phyloP scores from a whole-genome alignment of 2,329 filamentous ascomycete genomes.

The Monosporascus sp. region DNA sequence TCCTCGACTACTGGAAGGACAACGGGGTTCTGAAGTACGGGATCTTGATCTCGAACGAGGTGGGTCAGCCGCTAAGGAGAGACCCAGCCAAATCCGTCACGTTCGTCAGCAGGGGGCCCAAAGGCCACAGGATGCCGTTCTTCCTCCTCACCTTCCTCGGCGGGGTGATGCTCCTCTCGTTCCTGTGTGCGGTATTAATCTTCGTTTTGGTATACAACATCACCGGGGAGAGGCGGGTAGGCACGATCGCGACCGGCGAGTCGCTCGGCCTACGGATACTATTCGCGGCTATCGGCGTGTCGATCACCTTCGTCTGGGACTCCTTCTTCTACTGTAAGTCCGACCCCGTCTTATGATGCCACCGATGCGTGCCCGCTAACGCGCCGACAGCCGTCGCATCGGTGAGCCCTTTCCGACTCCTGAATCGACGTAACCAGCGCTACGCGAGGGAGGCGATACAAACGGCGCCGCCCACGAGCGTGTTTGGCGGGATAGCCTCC shows the following conservation, averaged over 20 bases:
- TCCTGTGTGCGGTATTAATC: slow-evolving; percentile 17
- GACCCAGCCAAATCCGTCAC: slow-evolving; percentile 4
- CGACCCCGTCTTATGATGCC: not conserved
- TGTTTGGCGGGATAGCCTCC: slow-evolving; percentile 38
- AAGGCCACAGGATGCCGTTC: slow-evolving; percentile 17
- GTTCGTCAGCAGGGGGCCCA: not conserved
- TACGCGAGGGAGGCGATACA: slow-evolving; percentile 33
- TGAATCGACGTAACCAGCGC: slow-evolving; percentile 30
- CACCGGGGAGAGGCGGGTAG: slow-evolving; percentile 10
- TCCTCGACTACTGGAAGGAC: slow-evolving; percentile 16
- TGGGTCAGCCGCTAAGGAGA: slow-evolving; percentile 3
- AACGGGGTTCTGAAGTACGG: slow-evolving; percentile 16
- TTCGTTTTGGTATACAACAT: slow-evolving; percentile 26
- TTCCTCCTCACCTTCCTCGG: slow-evolving; percentile 23
- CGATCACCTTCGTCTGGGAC: slow-evolving; percentile 30
- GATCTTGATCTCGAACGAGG: slow-evolving; percentile 16
- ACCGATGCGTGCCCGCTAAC: not conserved
- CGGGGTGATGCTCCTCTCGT: slow-evolving; percentile 17
- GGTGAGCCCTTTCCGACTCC: slow-evolving; percentile 39
- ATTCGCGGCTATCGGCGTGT: slow-evolving; percentile 29
- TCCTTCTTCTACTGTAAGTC: slow-evolving; percentile 30
- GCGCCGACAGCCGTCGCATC: slow-evolving; percentile 36
- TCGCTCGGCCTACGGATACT: slow-evolving; percentile 32
- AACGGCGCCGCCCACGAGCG: slow-evolving; percentile 38
- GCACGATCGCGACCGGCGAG: slow-evolving; percentile 21